A percentile compares a stretch with the other conserved stretches of the same genome.
Evolutionary conservation across 805 yeast genomes (phyloP).

Genomic region (Metschnikowia drakensbergensis): DNA sequence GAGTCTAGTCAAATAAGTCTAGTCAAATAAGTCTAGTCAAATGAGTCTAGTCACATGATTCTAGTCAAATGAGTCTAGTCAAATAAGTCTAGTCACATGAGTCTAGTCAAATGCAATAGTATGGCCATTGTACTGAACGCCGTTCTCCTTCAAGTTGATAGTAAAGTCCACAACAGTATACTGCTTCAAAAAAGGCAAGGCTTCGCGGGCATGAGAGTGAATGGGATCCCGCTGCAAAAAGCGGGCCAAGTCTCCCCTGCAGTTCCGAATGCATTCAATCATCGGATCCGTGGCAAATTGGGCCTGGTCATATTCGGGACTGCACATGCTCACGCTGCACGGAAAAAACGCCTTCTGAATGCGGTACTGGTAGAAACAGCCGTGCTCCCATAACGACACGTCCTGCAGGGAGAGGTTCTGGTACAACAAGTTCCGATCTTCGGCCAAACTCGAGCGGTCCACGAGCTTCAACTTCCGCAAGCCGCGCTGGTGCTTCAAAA

Average conservation of each 20-base stretch:
- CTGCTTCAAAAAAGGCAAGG: constrained; percentile 6
- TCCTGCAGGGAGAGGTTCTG: constrained; percentile 4
- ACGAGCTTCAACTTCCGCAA: constrained; percentile 5
- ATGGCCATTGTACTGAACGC: constrained; percentile 7
- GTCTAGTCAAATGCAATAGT: background rate
- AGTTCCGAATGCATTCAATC: constrained; percentile 3
- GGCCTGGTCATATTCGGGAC: constrained; percentile 1
- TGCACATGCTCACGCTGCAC: constrained; percentile 1
- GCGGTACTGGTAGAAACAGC: constrained; percentile 8
- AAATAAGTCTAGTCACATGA: too few relatives aligned
- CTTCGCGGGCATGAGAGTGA: background rate
- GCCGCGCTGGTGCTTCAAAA: constrained; percentile 6
- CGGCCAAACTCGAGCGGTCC: constrained; percentile 6
- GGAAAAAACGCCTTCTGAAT: constrained; percentile 8
- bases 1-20: too few relatives aligned
- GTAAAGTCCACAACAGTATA: constrained; percentile 6
- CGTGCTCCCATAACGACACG: constrained; percentile 10
- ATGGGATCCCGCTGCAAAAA: constrained; percentile 6
- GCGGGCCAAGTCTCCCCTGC: background rate
- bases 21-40: too few relatives aligned
- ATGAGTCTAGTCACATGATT: too few relatives aligned
- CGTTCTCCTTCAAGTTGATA: constrained; percentile 8
- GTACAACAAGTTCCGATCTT: constrained; percentile 1
- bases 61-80: too few relatives aligned
- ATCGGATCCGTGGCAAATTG: constrained; percentile 8